phyloP scores from a whole-genome alignment of 768 basidiomycete genomes.

The Saitozyma podzolica region DNA sequence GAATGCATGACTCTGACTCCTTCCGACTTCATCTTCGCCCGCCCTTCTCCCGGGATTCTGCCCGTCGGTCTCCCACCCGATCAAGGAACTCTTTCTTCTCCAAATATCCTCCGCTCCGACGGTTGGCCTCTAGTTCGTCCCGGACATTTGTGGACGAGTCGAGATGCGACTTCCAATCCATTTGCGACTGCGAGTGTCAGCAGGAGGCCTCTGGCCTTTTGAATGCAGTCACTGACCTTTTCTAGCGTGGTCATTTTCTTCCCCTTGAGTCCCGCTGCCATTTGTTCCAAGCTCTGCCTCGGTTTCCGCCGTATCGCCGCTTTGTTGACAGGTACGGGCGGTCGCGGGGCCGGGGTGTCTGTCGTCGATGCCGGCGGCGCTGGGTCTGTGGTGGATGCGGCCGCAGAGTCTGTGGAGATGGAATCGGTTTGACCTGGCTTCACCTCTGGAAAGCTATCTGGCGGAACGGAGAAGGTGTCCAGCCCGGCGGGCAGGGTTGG shows the following conservation, averaged over 20 bases:
- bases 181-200: conserved; percentile 26
- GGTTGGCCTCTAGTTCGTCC: conserved; percentile 42
- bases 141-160: conserved; percentile 7
- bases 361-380: conserved; percentile 4
- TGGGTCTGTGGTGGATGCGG: neutral
- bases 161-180: conserved; percentile 48
- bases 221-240: conserved; percentile 35
- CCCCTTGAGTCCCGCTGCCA: conserved; percentile 45
- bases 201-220: neutral
- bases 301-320: conserved; percentile 37
- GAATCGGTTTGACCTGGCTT: too few relatives aligned
- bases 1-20: too few relatives aligned
- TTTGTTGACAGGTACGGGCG: conserved; percentile 1
- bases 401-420: neutral
- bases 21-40: neutral
- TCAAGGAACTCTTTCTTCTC: conserved; percentile 70
- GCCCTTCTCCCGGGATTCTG: conserved; percentile 12
- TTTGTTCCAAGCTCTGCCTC: conserved; percentile 43
- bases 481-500: neutral
- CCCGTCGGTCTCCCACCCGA: conserved; percentile 55
- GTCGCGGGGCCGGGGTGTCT: neutral
- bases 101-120: conserved; percentile 31
- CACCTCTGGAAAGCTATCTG: too few relatives aligned
- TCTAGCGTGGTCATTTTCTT: conserved; percentile 52
- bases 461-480: too few relatives aligned